Evolutionary conservation across 768 basidiomycete species (phyloP), one percentile per base, ranked within the genome.

Genomic region (Paxillus involutus): DNA sequence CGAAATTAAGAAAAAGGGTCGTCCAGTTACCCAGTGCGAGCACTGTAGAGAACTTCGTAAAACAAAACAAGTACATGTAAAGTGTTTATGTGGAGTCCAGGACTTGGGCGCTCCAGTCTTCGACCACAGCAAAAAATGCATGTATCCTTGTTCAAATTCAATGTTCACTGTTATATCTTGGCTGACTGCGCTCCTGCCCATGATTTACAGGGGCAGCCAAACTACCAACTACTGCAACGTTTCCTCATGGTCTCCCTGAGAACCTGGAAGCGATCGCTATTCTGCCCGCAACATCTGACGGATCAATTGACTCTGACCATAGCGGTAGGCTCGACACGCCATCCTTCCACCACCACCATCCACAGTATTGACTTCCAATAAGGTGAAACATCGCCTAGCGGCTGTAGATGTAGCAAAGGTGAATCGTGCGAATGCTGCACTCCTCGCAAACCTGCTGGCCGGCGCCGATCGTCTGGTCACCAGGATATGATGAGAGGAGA

Each of bases 221-320:
- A 75, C 75, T 85, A 65, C 79, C 82, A 63, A 80, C 81, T 64
- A 74, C 80, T 75, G 87, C 89, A 79, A 79, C 89, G 77, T 91
- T 89, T 76, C 89, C 89, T 57, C 75, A 86, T 64, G 89, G 89
- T 73, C 78, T 91, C 39, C 85, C 87, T 16, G 77, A 81, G 69
- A 80, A 81, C 71, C 77, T 86, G 75, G 85, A 80, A 77, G 79
- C 83, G 77, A 60, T 70, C 50, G 70, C 64, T 50, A 55, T 69
- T 44, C 49, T 71, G 52, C 69, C 66, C 55, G 53, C 61, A 59
- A 64, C 69, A 21, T 76, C 77, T 47, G 83, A 85, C 60, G 75
- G 77, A 59, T 75, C 75, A 47, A 77, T 79, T 52, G 84, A 86
- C 61, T 83, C 84, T 52, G 84, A 88, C 63, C 77, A 79, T 71